These are phyloP conservation scores for Fremontodendron californicum DNA, from an alignment of 345 rosid genomes.

Conservation along the genomic window DNA sequence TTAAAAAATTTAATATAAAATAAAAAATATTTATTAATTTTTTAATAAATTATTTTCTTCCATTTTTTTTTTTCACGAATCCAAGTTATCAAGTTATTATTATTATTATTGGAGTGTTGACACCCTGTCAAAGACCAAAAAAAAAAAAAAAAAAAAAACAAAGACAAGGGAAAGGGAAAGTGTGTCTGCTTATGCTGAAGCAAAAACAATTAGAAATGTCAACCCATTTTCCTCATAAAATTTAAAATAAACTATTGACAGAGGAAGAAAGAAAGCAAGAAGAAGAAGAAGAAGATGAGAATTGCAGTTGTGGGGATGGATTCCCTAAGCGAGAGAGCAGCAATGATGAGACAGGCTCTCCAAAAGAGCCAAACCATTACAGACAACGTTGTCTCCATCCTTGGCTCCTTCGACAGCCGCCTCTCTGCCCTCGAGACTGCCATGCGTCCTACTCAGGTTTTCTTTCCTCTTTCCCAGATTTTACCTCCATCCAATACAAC, in stretches of 20 bases:
- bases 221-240: conserved; percentile 4
- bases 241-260: neutral
- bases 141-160: too few relatives aligned
- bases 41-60: too few relatives aligned
- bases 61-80: too few relatives aligned
- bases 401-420: conserved; percentile 96
- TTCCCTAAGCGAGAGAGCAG: conserved; percentile 69
- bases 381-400: conserved; percentile 79
- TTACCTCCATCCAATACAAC: neutral
- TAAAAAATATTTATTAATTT: too few relatives aligned
- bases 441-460: conserved; percentile 99
- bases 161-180: neutral
- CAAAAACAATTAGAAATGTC: neutral
- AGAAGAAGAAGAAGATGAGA: conserved; percentile 23
- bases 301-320: conserved; percentile 54
- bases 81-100: too few relatives aligned
- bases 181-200: conserved; percentile 4
- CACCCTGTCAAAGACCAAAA: too few relatives aligned
- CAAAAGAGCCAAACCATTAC: conserved; percentile 88
- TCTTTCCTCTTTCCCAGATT: neutral
- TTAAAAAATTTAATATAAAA: too few relatives aligned
- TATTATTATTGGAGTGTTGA: too few relatives aligned
- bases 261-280: neutral
- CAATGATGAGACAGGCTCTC: conserved; percentile 73
- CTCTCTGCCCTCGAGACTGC: conserved; percentile 98